These are phyloP conservation scores for Diaporthe citrichinensis DNA, from an alignment of 2,329 filamentous ascomycete genomes.

Conservation along the genomic window DNA sequence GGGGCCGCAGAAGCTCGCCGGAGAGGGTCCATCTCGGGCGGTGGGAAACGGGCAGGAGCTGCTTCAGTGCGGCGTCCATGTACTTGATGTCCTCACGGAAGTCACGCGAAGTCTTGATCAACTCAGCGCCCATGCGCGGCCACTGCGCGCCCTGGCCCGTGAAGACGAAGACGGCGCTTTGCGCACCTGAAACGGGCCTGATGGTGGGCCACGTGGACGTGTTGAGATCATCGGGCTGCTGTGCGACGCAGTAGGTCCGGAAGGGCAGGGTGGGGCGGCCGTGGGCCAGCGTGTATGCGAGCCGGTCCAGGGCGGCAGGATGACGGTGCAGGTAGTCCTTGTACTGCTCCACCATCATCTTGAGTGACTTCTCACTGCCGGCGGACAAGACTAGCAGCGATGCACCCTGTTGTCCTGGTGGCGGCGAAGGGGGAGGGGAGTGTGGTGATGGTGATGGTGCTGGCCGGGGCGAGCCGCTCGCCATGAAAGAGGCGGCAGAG, in stretches of 20 bases:
- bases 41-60: background rate
- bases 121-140: slow-evolving; percentile 41
- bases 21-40: background rate
- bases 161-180: slow-evolving; percentile 24
- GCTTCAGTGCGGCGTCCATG: background rate
- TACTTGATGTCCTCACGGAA: slow-evolving; percentile 9
- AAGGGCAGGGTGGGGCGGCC: background rate
- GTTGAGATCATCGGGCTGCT: slow-evolving; percentile 18
- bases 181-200: background rate
- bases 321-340: background rate
- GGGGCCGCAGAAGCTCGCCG: background rate
- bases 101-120: slow-evolving; percentile 17
- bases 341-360: background rate
- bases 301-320: background rate
- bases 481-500: background rate
- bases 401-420: background rate
- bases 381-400: slow-evolving; percentile 30
- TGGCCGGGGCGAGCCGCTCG: background rate
- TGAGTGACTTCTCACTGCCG: background rate
- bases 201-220: background rate
- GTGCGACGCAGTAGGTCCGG: background rate
- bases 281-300: slow-evolving; percentile 32
- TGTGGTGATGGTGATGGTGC: background rate
- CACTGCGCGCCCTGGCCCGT: slow-evolving; percentile 45
- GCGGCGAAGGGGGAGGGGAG: background rate